phyloP scores from a whole-genome alignment of 2,329 filamentous ascomycete genomes.

The Colletotrichum sp. region DNA sequence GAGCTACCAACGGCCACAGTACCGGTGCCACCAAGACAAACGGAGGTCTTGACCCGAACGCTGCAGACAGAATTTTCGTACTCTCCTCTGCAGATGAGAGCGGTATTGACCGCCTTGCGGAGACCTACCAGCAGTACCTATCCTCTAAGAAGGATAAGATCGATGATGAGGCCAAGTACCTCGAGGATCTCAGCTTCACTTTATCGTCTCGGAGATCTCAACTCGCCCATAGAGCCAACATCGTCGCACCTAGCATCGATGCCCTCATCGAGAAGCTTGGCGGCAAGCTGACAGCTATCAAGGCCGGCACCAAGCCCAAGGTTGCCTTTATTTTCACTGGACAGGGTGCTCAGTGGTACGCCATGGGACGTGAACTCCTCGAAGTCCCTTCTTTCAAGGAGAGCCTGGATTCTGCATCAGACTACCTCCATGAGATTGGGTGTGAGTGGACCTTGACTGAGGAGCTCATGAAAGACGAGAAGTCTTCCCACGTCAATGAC shows the following conservation, averaged over 20 bases:
- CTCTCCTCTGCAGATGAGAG: background rate
- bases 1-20: background rate
- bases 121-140: background rate
- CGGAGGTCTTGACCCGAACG: background rate
- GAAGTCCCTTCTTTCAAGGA: constrained; percentile 41
- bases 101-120: background rate
- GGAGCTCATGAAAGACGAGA: constrained; percentile 21
- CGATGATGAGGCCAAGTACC: background rate
- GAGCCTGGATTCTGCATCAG: background rate
- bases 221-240: background rate
- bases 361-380: constrained; percentile 28
- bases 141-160: background rate
- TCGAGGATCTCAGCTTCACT: background rate
- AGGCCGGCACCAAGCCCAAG: background rate
- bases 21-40: background rate
- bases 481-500: constrained; percentile 22
- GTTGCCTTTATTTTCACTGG: constrained; percentile 27
- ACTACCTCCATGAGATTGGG: constrained; percentile 23
- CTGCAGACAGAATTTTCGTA: background rate
- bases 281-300: too few relatives aligned
- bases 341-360: constrained; percentile 29
- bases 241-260: background rate
- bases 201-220: background rate
- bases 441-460: constrained; percentile 25
- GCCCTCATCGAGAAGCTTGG: background rate